phyloP scores from a whole-genome alignment of 305 asterid genomes.

The Fraxinus xanthoxyloides region DNA sequence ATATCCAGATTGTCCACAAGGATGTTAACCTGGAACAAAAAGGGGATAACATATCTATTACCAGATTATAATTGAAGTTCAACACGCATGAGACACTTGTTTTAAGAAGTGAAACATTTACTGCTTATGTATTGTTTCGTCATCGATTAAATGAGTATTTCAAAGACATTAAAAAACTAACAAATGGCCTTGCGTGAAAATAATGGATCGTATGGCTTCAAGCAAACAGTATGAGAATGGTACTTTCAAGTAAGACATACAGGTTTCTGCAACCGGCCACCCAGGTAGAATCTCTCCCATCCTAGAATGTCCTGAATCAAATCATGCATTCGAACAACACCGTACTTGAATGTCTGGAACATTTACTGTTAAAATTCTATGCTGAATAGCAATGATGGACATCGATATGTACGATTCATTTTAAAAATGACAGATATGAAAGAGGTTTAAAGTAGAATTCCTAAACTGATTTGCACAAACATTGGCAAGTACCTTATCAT shows the following conservation, averaged over 20 bases:
- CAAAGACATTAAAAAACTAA: background rate
- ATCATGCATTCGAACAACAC: conserved; percentile 74
- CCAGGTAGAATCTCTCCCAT: conserved; percentile 78
- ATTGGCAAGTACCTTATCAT: conserved; percentile 45
- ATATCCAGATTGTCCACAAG: conserved; percentile 60
- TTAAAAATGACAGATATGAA: conserved; percentile 15
- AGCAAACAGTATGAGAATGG: background rate
- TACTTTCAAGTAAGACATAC: conserved; percentile 36
- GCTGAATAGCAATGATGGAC: background rate
- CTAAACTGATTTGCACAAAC: background rate
- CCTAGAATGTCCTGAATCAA: conserved; percentile 59
- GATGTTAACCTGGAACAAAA: conserved; percentile 54
- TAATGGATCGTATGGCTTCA: background rate
- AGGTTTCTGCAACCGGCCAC: conserved; percentile 94
- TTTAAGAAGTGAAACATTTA: background rate
- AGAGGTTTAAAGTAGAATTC: background rate
- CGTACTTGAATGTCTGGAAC: conserved; percentile 70
- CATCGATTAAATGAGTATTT: background rate
- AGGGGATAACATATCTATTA: conserved; percentile 3
- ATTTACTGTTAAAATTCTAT: conserved; percentile 23
- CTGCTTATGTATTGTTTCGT: background rate
- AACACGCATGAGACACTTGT: background rate
- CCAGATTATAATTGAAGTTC: conserved; percentile 14
- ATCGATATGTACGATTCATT: background rate
- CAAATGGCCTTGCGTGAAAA: background rate